Base-by-base conservation (phyloP, 345 rosid species). In the Camelina laxa region DNA sequence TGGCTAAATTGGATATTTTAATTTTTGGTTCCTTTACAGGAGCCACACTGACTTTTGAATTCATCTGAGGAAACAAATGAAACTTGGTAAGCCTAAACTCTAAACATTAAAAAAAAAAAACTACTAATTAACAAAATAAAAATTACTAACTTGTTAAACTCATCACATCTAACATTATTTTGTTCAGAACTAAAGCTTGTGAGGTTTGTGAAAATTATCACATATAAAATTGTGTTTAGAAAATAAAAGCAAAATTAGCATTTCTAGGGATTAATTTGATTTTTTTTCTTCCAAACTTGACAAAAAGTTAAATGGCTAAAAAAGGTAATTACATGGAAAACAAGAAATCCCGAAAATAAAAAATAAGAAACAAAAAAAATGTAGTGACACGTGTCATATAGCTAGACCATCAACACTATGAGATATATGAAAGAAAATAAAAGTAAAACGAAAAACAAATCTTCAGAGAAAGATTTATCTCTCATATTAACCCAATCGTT, bases 1-100 rank as follows among this genome's bases (percentile, higher is more conserved):
- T 54, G 67, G 45, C 59, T 22, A 22, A 7, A 35, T 35, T 35
- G 9, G 38, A 35, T 8, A 35, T 35, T 7, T 1, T 0, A 35
- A 35, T 35, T 35, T 35, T 35, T 35, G 38, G 38, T 35, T 35
- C 38, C 1, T 84, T 83, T 2, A 81, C 85, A 33, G 86, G 82
- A 30, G 83, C 85, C 7, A 35, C n/a, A n/a, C n/a, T n/a, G n/a
- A n/a, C n/a, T n/a, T n/a, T n/a, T n/a, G n/a, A 7, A 35, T 35
- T 7, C 7, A 2, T 35, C 7, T 8, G 8, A 35, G 57, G 24
- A 57, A 33, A 3, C 9, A 45, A 39, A 14, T 38, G 14, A 31
- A 44, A 31, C 5, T 21, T 53, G 6, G 13, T 45, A 17, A 65
- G n/a, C 48, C 35, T 30, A 12, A 49, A 49, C 36, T 19, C 58